Base-by-base conservation (phyloP, 2,329 filamentous ascomycete species). In the Alternaria sp. region DNA sequence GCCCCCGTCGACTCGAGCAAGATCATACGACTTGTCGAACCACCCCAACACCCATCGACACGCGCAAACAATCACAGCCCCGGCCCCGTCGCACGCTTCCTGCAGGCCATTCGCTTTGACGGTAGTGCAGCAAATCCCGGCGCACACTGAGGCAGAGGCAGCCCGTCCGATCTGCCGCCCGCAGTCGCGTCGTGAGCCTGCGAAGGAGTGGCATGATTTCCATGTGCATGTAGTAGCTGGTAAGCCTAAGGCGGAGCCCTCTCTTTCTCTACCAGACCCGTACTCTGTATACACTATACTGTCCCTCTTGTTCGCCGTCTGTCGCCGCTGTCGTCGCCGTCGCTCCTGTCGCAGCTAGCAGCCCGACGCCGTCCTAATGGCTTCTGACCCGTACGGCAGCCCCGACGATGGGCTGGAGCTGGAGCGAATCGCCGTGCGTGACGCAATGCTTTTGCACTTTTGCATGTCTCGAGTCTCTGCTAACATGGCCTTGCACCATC, bases 361-460 rank as follows among this genome's bases (percentile, higher is more conserved):
- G 25, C 47, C 54, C 44, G 46, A 54, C 64, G 32, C 45, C 44
- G 30, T 51, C 47, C 51, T 51, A 55, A 73, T 72, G 75, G 72
- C 73, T 58, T 63, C 67, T 56, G 68, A 72, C 57, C 66, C 71
- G 59, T 64, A 74, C 71, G 61, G 54, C 65, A 69, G 63, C 67
- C 70, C 67, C 67, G 78, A 79, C 66, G 75, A 79, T 66, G 73
- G 65, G 63, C 73, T 80, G 45, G 77, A 77, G 65, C 70, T 80
- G 56, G 78, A 80, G 67, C 69, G 71, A 66, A 74, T 80, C 63
- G 78, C 78, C 71, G 78, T 80, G 77, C 68, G 78, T 80, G 66
- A 63, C 59, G 67, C 62, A 55, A 51, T 57, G 61, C 57, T 36
- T 30, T 25, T 51, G 56, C 28, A 44, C 57, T 36, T 30, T 25